phyloP scores from a whole-genome alignment of 192 early-diverging fungal species.

The Bifiguratus adelaidae region DNA sequence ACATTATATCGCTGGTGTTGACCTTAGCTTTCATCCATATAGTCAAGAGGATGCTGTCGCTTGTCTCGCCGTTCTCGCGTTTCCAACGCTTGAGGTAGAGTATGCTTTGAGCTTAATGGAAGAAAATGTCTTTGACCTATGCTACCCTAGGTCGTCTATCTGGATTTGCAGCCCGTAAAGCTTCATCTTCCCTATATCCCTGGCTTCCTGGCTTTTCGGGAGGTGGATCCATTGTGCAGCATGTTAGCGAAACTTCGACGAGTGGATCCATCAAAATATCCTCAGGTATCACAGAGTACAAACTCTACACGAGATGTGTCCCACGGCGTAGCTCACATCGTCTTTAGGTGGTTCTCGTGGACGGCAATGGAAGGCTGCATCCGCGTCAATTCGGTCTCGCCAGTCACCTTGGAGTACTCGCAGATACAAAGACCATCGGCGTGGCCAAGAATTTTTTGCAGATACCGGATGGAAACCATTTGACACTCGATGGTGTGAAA shows the following conservation, averaged over 20 bases:
- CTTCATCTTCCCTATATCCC: constrained; percentile 76
- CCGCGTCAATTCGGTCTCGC: constrained; percentile 84
- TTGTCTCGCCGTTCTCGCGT: constrained; percentile 60
- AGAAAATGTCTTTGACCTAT: background rate
- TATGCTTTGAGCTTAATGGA: too few relatives aligned
- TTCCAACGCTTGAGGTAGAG: constrained; percentile 47
- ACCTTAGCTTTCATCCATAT: constrained; percentile 57
- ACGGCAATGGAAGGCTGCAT: constrained; percentile 78
- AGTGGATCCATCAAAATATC: constrained; percentile 38
- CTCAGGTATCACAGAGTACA: constrained; percentile 38
- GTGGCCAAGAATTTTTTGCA: constrained; percentile 86
- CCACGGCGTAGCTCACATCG: too few relatives aligned
- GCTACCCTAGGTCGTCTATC: constrained; percentile 43
- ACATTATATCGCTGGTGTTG: constrained; percentile 61
- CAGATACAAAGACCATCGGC: constrained; percentile 72
- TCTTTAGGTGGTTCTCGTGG: constrained; percentile 3
- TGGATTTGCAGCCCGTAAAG: constrained; percentile 36
- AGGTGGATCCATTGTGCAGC: constrained; percentile 47
- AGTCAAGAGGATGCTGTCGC: constrained; percentile 51
- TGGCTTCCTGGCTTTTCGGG: constrained; percentile 89
- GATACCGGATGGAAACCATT: constrained; percentile 41
- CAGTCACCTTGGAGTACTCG: constrained; percentile 65
- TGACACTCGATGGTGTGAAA: constrained; percentile 44
- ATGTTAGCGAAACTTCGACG: constrained; percentile 43
- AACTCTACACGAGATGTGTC: too few relatives aligned